Evolutionary conservation across 2,329 filamentous ascomycete genomes (phyloP), one percentile per base, ranked within the genome.

Genomic region (Pseudogymnoascus sp.): DNA sequence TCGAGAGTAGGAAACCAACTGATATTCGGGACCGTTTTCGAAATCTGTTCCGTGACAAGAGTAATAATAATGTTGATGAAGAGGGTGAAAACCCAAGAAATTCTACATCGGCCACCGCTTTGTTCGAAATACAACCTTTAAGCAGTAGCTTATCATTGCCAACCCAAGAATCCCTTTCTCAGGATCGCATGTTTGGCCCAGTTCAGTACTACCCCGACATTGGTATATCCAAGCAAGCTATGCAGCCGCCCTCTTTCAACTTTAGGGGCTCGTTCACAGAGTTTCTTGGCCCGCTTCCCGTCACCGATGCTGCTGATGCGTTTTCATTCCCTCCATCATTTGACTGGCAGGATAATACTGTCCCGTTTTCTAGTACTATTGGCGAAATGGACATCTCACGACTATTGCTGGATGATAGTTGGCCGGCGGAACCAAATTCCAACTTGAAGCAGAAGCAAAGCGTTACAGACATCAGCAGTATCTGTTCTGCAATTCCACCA

Each of bases 381-480:
- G 79, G 82, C 14, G 84, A 86, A 70, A 87, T 87, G 84, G 84
- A 84, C 61, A 85, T 87, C 53, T 84, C 83, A 14, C 79, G 84
- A 11, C 75, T 87, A 1, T 72, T 87, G 2, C 76, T 86, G n/a
- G 82, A 86, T 62, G 83, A 85, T 66, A 73, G 75, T 3, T 71
- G 70, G 68, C 62, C 66, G 46, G 65, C 68, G 21, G 66, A 38
- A 34, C 63, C 70, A 3, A 65, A 40, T 23, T 59, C 66, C 23
- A 65, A 36, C 59, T 56, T 65, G 12, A 71, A 68, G 63, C 68
- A 70, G 37, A 71, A 69, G 42, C 69, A 69, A 50, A 69, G 62
- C 61, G 68, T 66, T 40, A 68, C 70, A 10, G 68, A 73, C 16
- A 67, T 71, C n/a, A 70, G 66, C 59, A 70, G 68, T 56, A 68